A percentile compares a stretch with the other conserved stretches of the same genome.
Evolutionary conservation across 306 rosid species (phyloP).

Genomic region (Aeschynomene evenia): DNA sequence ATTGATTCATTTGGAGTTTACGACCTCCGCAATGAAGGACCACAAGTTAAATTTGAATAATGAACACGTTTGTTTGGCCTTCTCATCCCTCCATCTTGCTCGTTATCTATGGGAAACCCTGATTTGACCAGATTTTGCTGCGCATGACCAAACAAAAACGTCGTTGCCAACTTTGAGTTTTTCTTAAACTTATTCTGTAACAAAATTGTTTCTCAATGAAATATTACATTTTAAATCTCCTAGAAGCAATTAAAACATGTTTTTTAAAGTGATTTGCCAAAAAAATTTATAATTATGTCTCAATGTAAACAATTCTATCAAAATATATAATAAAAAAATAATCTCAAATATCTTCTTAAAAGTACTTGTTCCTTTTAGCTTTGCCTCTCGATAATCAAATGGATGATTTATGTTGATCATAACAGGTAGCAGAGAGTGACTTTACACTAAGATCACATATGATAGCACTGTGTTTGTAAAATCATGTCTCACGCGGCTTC

Average conservation of each 20-base stretch:
- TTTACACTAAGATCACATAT: not conserved
- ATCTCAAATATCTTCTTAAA: too few relatives aligned
- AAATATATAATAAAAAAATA: too few relatives aligned
- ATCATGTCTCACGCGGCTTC: not conserved
- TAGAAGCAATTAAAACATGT: not conserved
- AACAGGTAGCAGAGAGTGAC: slow-evolving; percentile 3
- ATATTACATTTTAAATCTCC: not conserved
- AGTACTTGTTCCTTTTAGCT: not conserved
- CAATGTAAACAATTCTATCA: not conserved
- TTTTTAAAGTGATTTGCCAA: not conserved
- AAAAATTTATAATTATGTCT: too few relatives aligned
- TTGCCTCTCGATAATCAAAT: not conserved
- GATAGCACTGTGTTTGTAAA: not conserved
- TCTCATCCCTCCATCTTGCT: slow-evolving; percentile 8
- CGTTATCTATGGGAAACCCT: slow-evolving; percentile 5
- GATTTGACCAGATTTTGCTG: slow-evolving; percentile 24
- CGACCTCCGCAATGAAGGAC: slow-evolving; percentile 28
- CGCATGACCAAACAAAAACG: slow-evolving; percentile 18
- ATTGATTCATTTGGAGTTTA: too few relatives aligned
- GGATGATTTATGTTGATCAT: not conserved
- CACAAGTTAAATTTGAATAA: slow-evolving; percentile 19
- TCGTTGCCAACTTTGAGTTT: slow-evolving; percentile 24
- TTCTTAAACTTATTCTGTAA: not conserved
- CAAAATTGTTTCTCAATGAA: not conserved
- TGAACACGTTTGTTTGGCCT: not conserved